A percentile compares a stretch with the other conserved stretches of the same genome.
phyloP scores from a whole-genome alignment of 805 yeast species.

The Kazachstania taianensis region DNA sequence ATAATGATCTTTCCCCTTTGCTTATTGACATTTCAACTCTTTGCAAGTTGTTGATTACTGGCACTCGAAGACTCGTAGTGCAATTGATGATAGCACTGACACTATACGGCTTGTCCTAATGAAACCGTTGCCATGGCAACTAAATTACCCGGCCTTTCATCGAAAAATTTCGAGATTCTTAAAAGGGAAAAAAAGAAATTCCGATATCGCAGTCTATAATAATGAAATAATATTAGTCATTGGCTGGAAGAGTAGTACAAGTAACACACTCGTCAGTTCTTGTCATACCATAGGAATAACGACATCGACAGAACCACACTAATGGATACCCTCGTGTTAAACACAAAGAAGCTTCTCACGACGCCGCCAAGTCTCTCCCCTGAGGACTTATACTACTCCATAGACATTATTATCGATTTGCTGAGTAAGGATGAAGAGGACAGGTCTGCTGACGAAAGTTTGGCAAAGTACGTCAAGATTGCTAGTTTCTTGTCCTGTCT shows the following conservation, averaged over 20 bases:
- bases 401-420: constrained; percentile 50
- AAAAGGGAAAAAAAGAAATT: neutral
- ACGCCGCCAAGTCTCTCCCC: constrained; percentile 57
- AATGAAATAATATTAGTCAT: no score
- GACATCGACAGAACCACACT: neutral
- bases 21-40: no score
- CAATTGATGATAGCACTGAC: no score
- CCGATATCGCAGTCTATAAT: no score
- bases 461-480: constrained; percentile 38
- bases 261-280: no score
- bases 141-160: no score
- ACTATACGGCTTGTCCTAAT: neutral
- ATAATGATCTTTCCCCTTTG: no score
- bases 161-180: no score
- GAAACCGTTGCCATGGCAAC: neutral
- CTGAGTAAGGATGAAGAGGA: constrained; percentile 33
- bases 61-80: no score
- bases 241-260: no score
- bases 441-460: constrained; percentile 15
- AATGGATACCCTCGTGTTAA: constrained; percentile 16
- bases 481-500: constrained; percentile 75
- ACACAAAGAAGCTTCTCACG: constrained; percentile 51
- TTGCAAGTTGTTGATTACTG: no score
- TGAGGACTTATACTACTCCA: constrained; percentile 52
- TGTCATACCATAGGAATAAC: no score